These are phyloP conservation scores for Helenozyma rhizophorensis DNA, from an alignment of 805 yeast species.

Conservation along the genomic window DNA sequence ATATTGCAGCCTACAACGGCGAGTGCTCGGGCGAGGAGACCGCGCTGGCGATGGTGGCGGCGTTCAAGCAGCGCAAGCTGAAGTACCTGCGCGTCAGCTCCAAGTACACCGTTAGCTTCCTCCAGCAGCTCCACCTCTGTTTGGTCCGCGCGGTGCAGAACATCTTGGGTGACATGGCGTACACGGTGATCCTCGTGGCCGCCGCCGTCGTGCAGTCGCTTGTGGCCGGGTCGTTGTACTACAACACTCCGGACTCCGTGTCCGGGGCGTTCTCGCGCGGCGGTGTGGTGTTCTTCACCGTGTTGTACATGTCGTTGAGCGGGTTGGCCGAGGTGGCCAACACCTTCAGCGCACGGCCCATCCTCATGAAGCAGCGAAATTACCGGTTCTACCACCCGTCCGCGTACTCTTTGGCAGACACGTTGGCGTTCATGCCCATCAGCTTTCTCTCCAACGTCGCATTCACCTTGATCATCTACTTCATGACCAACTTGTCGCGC, in stretches of 20 bases:
- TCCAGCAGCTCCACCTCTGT: constrained; percentile 47
- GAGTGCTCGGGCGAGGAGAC: constrained; percentile 5
- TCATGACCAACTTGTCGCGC: constrained; percentile 48
- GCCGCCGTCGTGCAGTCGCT: constrained; percentile 57
- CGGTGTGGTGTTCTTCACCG: constrained; percentile 56
- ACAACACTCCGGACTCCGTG: constrained; percentile 46
- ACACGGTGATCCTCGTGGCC: constrained; percentile 38
- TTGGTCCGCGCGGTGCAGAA: constrained; percentile 51
- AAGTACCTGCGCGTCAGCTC: constrained; percentile 34
- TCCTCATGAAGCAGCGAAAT: constrained; percentile 26
- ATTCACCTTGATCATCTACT: constrained; percentile 51
- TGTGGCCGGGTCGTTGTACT: constrained; percentile 60
- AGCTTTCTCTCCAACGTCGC: constrained; percentile 41
- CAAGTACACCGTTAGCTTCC: constrained; percentile 40
- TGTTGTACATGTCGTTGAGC: constrained; percentile 49
- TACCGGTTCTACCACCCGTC: constrained; percentile 28
- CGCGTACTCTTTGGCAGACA: constrained; percentile 22
- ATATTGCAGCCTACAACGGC: constrained; percentile 16
- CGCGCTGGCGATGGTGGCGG: constrained; percentile 27
- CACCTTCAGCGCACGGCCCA: constrained; percentile 20
- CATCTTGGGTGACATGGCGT: constrained; percentile 53
- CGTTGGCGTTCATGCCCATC: constrained; percentile 20
- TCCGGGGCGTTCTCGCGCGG: constrained; percentile 61
- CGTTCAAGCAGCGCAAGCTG: constrained; percentile 35
- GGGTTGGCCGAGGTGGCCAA: constrained; percentile 43